These are phyloP conservation scores for Graphium sp. DNA, from an alignment of 2,329 filamentous ascomycete species.

Conservation along the genomic window DNA sequence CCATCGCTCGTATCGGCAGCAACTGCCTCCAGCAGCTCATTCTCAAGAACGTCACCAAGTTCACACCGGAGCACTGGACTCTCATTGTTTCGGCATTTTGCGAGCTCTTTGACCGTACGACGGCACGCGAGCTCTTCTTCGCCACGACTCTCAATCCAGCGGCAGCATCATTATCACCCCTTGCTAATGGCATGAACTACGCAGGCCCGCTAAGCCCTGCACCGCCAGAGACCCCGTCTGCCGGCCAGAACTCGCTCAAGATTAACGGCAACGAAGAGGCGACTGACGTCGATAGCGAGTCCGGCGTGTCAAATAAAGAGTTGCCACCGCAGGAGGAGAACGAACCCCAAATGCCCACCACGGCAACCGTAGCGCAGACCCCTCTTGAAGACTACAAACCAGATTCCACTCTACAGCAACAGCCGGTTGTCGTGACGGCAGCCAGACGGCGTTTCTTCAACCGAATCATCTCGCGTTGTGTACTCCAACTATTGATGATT, in stretches of 20 bases:
- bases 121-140: conserved; percentile 87
- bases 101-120: conserved; percentile 85
- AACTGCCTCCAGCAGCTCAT: conserved; percentile 97
- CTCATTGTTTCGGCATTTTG: conserved; percentile 94
- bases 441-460: conserved; percentile 94
- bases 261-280: conserved; percentile 32
- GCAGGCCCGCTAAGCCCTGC: conserved; percentile 23
- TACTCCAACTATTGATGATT: conserved; percentile 95
- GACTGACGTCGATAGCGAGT: conserved; percentile 9
- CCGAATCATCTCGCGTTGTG: conserved; percentile 96
- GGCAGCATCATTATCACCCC: conserved; percentile 30
- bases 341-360: conserved; percentile 14
- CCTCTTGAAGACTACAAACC: conserved; percentile 78
- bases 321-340: conserved; percentile 15
- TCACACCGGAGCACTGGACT: conserved; percentile 72
- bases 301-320: no score
- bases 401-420: conserved; percentile 59
- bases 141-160: conserved; percentile 48
- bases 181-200: conserved; percentile 35
- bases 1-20: conserved; percentile 91
- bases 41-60: conserved; percentile 88
- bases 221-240: conserved; percentile 15
- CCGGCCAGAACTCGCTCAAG: conserved; percentile 40
- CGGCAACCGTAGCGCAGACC: conserved; percentile 14
- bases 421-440: conserved; percentile 81